These are phyloP conservation scores for Apiospora phragmitis DNA, from an alignment of 2,329 filamentous ascomycete genomes.

Conservation along the genomic window DNA sequence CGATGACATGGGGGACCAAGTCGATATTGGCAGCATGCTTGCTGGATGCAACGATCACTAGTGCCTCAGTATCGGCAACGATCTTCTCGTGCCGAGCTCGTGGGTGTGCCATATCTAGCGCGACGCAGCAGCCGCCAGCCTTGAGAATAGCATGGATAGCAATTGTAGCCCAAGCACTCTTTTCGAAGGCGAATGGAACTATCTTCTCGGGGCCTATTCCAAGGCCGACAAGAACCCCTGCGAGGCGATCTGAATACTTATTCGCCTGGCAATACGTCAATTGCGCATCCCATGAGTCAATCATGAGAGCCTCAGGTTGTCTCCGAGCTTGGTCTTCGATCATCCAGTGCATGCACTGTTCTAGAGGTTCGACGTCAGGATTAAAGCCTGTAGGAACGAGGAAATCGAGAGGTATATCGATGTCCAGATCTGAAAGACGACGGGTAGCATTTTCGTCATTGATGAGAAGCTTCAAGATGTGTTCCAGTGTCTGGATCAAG, in stretches of 20 bases:
- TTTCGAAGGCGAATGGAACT: conserved; percentile 36
- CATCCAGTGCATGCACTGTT: conserved; percentile 12
- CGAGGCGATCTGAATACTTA: conserved; percentile 22
- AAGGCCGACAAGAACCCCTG: conserved; percentile 22
- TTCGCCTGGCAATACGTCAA: conserved; percentile 24
- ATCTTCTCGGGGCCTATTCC: conserved; percentile 29
- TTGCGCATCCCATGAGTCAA: background rate
- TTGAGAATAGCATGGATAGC: conserved; percentile 36
- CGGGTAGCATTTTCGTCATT: background rate
- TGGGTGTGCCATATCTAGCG: conserved; percentile 8
- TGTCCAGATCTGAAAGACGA: conserved; percentile 11
- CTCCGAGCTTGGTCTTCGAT: background rate
- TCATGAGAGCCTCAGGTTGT: background rate
- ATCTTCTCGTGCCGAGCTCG: conserved; percentile 1
- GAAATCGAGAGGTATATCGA: conserved; percentile 11
- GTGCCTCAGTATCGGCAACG: background rate
- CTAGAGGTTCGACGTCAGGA: background rate
- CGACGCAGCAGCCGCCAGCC: conserved; percentile 33
- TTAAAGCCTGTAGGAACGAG: conserved; percentile 11
- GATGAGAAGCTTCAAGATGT: conserved; percentile 17
- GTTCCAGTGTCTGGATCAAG: conserved; percentile 13
- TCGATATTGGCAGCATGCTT: background rate
- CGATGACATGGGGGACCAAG: background rate
- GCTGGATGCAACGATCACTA: background rate
- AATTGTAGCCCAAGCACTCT: conserved; percentile 33